phyloP scores from a whole-genome alignment of 1,284 basidiomycete genomes.

The Rhodotorula sp. region DNA sequence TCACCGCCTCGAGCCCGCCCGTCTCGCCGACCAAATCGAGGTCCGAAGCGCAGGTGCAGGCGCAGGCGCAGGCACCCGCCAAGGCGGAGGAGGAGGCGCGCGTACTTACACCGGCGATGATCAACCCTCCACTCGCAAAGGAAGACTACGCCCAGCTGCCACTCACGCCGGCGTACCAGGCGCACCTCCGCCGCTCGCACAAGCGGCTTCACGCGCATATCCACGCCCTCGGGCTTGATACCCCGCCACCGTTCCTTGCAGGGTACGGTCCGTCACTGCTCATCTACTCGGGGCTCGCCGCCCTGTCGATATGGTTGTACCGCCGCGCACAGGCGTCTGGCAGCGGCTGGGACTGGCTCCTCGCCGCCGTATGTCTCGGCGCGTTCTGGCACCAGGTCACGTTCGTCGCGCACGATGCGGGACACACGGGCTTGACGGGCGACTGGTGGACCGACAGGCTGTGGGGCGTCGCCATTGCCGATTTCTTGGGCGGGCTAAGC shows the following conservation, averaged over 20 bases:
- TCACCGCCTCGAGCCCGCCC: conserved; percentile 5
- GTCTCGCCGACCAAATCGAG: not conserved
- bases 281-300: conserved; percentile 70
- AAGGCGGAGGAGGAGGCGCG: not conserved
- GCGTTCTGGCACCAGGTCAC: conserved; percentile 93
- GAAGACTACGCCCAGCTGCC: conserved; percentile 51
- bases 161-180: conserved; percentile 64
- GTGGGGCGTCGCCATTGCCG: conserved; percentile 76
- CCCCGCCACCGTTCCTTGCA: conserved; percentile 70
- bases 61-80: not conserved
- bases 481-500: conserved; percentile 88
- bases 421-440: conserved; percentile 91
- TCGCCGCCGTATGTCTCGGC: conserved; percentile 76
- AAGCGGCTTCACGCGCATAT: conserved; percentile 75
- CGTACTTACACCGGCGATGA: conserved; percentile 42
- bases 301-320: conserved; percentile 66
- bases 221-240: conserved; percentile 78
- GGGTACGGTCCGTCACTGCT: conserved; percentile 87
- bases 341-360: conserved; percentile 57
- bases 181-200: conserved; percentile 75
- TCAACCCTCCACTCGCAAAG: conserved; percentile 48
- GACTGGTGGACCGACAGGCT: conserved; percentile 79
- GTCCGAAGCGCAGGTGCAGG: not conserved
- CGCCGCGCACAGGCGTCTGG: conserved; percentile 44
- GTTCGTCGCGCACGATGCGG: conserved; percentile 91